Evolutionary conservation across 345 rosid genomes (phyloP), one percentile per base, ranked within the genome.

Genomic region (Heritiera fomes): DNA sequence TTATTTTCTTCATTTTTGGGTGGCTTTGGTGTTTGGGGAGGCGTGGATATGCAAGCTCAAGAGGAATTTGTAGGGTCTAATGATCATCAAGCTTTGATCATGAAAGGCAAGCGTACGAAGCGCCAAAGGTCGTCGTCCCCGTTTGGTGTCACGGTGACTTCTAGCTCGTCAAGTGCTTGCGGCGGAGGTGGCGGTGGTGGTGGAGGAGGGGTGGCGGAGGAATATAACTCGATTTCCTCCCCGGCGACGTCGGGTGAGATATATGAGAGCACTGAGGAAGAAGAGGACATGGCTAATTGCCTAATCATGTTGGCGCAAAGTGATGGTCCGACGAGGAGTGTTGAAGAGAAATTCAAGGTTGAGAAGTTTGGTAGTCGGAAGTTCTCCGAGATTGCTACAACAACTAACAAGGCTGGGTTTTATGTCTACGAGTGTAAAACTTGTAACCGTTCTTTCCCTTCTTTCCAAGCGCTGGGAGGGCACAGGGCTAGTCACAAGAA

Each of bases 401-500:
- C 75, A 0, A 56, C 77, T 2, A 86, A 56, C 82, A 85, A 83
- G 85, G 83, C 88, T 7, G 88, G 90, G 6, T 86, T 90, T 80
- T 88, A 83, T 55, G 93, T 90, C 9, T 93, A 94, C 72, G 97
- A 97, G 87, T 97, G 99, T 83, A 94, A 93, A 81, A 91, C 98
- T 15, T 97, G 99, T 68, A 88, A 86, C 82, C 87, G 99, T 28
- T 86, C 87, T 15, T 97, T 97, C 79, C 88, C 95, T 30, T 97
- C 99, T 13, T 94, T 97, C 74, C 99, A 97, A 84, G 98, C 99
- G 13, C 85, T 97, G 7, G 99, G 99, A 4, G 98, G 99, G 8
- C 99, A 97, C 85, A 86, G 97, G 62, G 98, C 99, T 0, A 92
- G 99, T 78, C 99, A 97, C 88, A 97, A 94, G 84, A 92, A 87